Evolutionary conservation across 1,284 basidiomycete species (phyloP).

Genomic region (Earliella scabrosa): DNA sequence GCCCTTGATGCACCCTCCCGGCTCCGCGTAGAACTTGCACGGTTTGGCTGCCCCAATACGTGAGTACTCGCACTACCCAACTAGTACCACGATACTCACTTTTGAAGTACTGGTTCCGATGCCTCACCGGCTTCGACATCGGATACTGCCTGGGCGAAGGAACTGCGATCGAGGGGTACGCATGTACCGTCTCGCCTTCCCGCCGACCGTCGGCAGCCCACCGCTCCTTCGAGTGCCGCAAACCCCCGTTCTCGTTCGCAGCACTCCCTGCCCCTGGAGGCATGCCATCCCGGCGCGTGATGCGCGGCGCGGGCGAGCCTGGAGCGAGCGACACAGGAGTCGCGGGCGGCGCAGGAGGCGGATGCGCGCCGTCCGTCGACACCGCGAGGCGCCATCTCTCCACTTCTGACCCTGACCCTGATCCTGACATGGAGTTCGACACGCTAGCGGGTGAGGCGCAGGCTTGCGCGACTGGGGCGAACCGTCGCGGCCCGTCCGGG

Average conservation of each 20-base stretch:
- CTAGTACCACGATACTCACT: constrained; percentile 15
- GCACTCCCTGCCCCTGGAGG: not conserved
- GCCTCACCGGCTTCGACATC: not conserved
- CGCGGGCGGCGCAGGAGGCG: constrained; percentile 21
- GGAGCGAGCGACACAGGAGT: constrained; percentile 16
- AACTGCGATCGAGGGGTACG: not conserved
- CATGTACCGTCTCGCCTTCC: not conserved
- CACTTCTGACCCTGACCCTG: constrained; percentile 5
- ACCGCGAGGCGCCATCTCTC: constrained; percentile 15
- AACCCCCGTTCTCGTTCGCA: not conserved
- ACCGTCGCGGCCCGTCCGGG: not conserved
- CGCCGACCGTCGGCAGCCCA: not conserved
- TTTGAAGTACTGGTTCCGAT: constrained; percentile 28
- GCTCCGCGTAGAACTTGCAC: constrained; percentile 59
- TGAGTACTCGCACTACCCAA: no score
- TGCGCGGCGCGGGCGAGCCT: not conserved
- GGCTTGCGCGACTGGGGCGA: not conserved
- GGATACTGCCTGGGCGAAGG: not conserved
- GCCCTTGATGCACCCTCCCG: constrained; percentile 60
- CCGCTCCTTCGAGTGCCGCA: no score
- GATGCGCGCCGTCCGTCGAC: not conserved
- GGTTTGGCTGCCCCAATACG: constrained; percentile 54
- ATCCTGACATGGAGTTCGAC: not conserved
- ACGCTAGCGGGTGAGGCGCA: not conserved
- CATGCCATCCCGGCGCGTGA: not conserved